Conservation (phyloP, 176 grass and related monocot species). For the Rhynchospora pubera region DNA sequence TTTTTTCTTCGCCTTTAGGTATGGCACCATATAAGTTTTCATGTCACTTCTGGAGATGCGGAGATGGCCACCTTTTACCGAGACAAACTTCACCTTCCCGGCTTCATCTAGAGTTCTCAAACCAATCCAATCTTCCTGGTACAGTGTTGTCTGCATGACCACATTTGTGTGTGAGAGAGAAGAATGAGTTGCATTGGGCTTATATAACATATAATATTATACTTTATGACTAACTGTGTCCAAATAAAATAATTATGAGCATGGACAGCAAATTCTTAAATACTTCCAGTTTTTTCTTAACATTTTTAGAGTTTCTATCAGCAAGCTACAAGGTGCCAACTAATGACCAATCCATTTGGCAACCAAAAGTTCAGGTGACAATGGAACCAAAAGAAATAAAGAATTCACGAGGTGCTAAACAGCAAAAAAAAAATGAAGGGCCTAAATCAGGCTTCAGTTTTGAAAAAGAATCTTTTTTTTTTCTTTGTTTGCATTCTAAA, state of each 20-base stretch:
- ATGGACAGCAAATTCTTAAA: neutral
- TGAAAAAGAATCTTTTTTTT: too few relatives aligned
- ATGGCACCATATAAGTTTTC: slow-evolving; percentile 79
- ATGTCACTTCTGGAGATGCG: slow-evolving; percentile 69
- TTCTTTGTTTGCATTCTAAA: neutral
- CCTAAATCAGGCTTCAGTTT: neutral
- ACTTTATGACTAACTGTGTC: neutral
- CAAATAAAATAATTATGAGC: neutral
- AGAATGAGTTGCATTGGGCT: neutral
- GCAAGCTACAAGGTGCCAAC: neutral
- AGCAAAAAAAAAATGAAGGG: neutral
- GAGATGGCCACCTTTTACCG: slow-evolving; percentile 67
- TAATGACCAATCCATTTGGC: neutral
- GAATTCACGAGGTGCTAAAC: neutral
- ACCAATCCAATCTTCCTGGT: slow-evolving; percentile 84
- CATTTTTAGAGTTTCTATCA: neutral
- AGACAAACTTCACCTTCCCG: slow-evolving; percentile 65
- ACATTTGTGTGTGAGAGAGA: neutral
- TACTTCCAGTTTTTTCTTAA: too few relatives aligned
- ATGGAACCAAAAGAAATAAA: neutral
- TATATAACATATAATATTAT: neutral
- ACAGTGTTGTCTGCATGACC: slow-evolving; percentile 50
- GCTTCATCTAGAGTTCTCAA: slow-evolving; percentile 68
- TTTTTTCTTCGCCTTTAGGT: slow-evolving; percentile 25
- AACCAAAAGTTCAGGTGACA: neutral